Evolutionary conservation across 768 basidiomycete species (phyloP), one percentile per base, ranked within the genome.

Genomic region (Auriscalpium vulgare): DNA sequence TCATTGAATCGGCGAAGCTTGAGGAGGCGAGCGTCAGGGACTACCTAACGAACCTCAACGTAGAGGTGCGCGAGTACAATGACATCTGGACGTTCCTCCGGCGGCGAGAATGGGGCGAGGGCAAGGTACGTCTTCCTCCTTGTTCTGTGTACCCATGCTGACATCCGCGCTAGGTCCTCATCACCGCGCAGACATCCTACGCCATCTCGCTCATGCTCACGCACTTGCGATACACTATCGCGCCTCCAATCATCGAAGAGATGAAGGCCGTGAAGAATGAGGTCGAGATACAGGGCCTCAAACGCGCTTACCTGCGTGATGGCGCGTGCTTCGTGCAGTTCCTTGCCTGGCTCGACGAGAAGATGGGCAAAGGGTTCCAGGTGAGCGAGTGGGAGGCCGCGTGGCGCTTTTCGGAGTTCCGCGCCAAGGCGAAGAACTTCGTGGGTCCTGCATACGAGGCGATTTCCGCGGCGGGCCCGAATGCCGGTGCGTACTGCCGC

Each of bases 321-420:
- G 95, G 93, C 19, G 87, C 80, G 55, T 87, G 93, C 17, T 89
- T 82, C 66, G 87, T 84, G 40, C 78, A 76, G 65, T 98, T 92
- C 84, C 81, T 94, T 56, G 88, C 92, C 1, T 95, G 93, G 92
- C 75, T 99, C 2, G 93, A 97, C 55, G 71, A 82, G 56, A 88
- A 91, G 69, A 75, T 95, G 40, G 68, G 74, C 10, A 79, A 86
- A 56, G 87, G 87, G 50, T 88, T 88, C 65, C 80, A 86, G 57
- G 86, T 98, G 61, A 88, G 88, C 7, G 95, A 98, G 71, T 97
- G 88, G 74, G 91, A 95, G 66, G 94, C 95, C 11, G 90, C 84
- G 1, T 90, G 85, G 68, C 81, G 89, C 53, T 73, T 97, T 55
- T 87, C 84, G 0, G 84, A 88, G 70, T 90, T 81, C 68, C 77